Conservation (phyloP, 1,284 basidiomycete species). For the Rugosomyces carneus region DNA sequence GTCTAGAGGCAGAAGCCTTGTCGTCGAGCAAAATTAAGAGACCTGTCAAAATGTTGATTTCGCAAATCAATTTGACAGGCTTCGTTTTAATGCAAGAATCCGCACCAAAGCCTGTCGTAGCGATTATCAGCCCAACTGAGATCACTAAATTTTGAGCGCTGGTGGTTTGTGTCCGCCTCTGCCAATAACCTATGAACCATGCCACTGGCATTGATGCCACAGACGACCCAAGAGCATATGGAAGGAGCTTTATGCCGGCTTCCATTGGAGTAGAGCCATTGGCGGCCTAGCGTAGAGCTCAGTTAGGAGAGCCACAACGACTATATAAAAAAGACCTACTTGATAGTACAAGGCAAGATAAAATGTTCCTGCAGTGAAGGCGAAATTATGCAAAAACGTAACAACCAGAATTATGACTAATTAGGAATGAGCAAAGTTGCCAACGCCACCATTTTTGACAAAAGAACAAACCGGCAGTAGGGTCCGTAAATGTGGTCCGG, state of each 20-base stretch:
- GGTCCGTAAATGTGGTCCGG: conserved; percentile 49
- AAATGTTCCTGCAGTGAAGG: conserved; percentile 76
- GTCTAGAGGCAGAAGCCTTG: conserved; percentile 35
- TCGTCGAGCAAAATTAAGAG: conserved; percentile 58
- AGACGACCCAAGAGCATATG: conserved; percentile 76
- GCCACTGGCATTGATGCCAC: conserved; percentile 75
- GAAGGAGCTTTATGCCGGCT: conserved; percentile 67
- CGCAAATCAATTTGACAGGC: conserved; percentile 11
- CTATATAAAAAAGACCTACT: conserved; percentile 36
- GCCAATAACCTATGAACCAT: conserved; percentile 65
- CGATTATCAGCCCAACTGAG: conserved; percentile 52
- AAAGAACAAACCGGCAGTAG: conserved; percentile 46
- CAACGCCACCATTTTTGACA: conserved; percentile 16
- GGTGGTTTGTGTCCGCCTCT: conserved; percentile 49
- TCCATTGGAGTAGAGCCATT: conserved; percentile 58
- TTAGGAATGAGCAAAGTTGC: conserved; percentile 14
- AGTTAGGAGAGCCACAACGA: conserved; percentile 8
- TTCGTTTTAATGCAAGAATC: conserved; percentile 10
- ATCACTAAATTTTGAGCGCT: conserved; percentile 61
- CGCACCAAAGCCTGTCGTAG: conserved; percentile 69
- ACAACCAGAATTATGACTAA: conserved; percentile 60
- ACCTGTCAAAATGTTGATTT: conserved; percentile 34
- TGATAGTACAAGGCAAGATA: conserved; percentile 78
- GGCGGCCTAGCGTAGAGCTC: conserved; percentile 43
- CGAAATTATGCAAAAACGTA: conserved; percentile 73